A percentile compares a stretch with the other conserved stretches of the same genome.
Evolutionary conservation across 2,329 filamentous ascomycete species (phyloP).

Genomic region (Hymenoscyphus fraxineus): DNA sequence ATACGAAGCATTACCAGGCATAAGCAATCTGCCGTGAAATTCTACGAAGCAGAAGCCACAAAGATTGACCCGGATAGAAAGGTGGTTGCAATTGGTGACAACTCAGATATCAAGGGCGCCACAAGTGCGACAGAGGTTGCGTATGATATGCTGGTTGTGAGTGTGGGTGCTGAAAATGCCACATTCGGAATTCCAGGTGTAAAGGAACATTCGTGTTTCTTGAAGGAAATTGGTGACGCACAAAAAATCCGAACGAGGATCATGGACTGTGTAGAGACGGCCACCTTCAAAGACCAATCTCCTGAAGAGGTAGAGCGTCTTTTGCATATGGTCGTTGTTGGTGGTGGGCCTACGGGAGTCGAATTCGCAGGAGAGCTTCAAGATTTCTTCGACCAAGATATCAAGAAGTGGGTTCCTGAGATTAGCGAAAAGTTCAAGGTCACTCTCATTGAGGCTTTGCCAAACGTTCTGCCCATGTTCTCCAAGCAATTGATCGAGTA

Average conservation of each 20-base stretch:
- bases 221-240: conserved; percentile 96
- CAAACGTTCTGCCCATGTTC: conserved; percentile 96
- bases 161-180: conserved; percentile 95
- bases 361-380: conserved; percentile 98
- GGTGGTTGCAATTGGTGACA: conserved; percentile 84
- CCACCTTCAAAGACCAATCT: conserved; percentile 94
- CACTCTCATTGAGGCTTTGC: conserved; percentile 93
- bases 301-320: conserved; percentile 86
- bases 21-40: conserved; percentile 91
- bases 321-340: conserved; percentile 95
- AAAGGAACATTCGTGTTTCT: conserved; percentile 90
- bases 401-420: conserved; percentile 96
- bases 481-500: conserved; percentile 99
- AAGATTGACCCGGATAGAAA: conserved; percentile 92
- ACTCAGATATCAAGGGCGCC: conserved; percentile 86
- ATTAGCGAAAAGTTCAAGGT: conserved; percentile 95
- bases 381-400: conserved; percentile 97
- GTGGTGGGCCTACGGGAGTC: conserved; percentile 92
- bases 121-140: conserved; percentile 81
- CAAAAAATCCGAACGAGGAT: conserved; percentile 97
- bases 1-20: conserved; percentile 92
- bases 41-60: conserved; percentile 95
- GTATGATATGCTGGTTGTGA: conserved; percentile 97
- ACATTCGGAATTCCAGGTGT: conserved; percentile 98
- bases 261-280: conserved; percentile 99